Evolutionary conservation across 331 rosid genomes (phyloP).

Genomic region (Dryas integrifolia): DNA sequence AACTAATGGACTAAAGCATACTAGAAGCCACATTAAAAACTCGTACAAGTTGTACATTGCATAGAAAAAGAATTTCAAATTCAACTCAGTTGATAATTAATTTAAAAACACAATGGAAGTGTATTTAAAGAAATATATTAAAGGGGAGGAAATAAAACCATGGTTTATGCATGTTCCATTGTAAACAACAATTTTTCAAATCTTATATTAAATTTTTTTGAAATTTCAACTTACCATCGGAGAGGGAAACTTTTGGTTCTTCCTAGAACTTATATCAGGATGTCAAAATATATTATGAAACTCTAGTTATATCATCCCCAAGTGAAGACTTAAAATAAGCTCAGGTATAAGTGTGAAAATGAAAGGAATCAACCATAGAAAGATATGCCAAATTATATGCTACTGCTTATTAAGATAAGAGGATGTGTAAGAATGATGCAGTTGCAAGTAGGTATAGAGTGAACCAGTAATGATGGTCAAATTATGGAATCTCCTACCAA

Average conservation of each 20-base stretch:
- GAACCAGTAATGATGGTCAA: conserved; percentile 11
- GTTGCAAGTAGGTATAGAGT: not conserved
- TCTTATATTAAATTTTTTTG: no score
- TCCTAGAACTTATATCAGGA: no score
- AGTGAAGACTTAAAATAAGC: not conserved
- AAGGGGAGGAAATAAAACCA: no score
- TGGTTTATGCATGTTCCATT: no score
- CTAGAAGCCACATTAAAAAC: not conserved
- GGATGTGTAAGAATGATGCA: not conserved
- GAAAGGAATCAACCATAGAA: not conserved
- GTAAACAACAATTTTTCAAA: no score
- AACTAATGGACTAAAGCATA: not conserved
- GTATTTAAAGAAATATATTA: no score
- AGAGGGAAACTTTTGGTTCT: no score
- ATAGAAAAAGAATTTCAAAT: not conserved
- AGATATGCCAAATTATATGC: not conserved
- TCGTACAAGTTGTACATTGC: not conserved
- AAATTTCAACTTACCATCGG: no score
- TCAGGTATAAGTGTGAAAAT: not conserved
- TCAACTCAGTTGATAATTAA: not conserved
- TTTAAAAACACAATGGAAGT: no score
- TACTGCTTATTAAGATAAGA: not conserved
- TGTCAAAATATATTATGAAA: no score
- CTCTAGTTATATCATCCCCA: not conserved
- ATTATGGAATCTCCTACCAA: conserved; percentile 48